Base-by-base conservation (phyloP, 139 green algal genomes). In the Penium margaritaceum region DNA sequence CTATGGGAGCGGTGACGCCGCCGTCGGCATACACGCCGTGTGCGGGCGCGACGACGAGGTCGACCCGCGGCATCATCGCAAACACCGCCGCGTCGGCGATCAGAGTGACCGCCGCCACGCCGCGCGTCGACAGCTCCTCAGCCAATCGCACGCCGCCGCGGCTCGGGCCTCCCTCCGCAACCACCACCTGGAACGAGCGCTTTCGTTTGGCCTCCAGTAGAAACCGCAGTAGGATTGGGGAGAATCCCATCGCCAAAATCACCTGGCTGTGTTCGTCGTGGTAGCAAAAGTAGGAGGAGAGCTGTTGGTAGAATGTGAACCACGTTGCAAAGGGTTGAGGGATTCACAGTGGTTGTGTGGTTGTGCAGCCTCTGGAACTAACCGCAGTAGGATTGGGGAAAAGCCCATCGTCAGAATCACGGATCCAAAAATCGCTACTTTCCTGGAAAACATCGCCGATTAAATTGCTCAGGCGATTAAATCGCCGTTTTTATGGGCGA, bases 11-110 rank as follows among this genome's bases (percentile, higher is more conserved):
- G 55, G 97, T 90, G 5, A 96, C 83, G 57, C 92, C 91, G 24
- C 94, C 94, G 75, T 97, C 94, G 32, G 93, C 93, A 54, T 98
- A 88, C 60, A 99, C 84, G 3, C 88, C 89, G 27, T 96, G 90
- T 3, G 91, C 88, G 1, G 88, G 88, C 17, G 96, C 80, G 54
- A 98, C 21, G 12, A 94, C 93, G 88, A 97, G 93, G 86, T 96
- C 95, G 12, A 90, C 88, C 30, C 93, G 87, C 3, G 92, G 88
- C 93, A 97, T 97, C 84, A 98, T 92, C 38, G 94, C 92, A 85
- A 95, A 97, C 21, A 96, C 85, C n/a, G 91, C 86, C 7, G 85
- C 80, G 78, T 98, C 93, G 0, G 89, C 64, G 65, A 98, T 95
- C 63, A 85, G 64, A 0, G 92, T 97, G 5, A 90, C 94, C 5